Conservation (phyloP, 495 filamentous ascomycete genomes). For the Filosporella fistucella region DNA sequence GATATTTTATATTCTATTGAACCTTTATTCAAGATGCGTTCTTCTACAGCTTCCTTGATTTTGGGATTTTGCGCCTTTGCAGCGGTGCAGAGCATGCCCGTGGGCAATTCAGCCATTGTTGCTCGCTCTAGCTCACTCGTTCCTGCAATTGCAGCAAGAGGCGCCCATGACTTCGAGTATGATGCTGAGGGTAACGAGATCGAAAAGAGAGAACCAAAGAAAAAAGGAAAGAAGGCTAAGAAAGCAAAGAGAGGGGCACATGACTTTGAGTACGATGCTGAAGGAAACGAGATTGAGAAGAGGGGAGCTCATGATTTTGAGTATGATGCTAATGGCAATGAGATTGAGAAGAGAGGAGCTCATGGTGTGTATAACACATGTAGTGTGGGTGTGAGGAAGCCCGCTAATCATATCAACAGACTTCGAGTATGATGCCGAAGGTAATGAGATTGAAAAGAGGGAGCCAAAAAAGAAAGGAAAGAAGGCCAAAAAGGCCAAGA, state of each 20-base stretch:
- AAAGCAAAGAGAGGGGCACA: neutral
- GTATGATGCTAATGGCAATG: slow-evolving; percentile 10
- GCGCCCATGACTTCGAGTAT: neutral
- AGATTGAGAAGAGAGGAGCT: too few species aligned
- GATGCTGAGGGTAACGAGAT: slow-evolving; percentile 12
- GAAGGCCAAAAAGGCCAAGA: slow-evolving; percentile 1
- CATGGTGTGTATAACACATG: too few species aligned
- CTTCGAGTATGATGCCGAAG: slow-evolving; percentile 2
- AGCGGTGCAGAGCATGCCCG: slow-evolving; percentile 8
- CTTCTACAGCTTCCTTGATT: slow-evolving; percentile 9
- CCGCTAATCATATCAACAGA: neutral
- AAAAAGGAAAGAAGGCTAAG: slow-evolving; percentile 8
- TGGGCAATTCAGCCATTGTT: slow-evolving; percentile 9
- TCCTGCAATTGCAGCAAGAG: neutral
- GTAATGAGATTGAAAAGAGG: slow-evolving; percentile 2
- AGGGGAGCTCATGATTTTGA: slow-evolving; percentile 1
- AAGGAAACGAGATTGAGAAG: slow-evolving; percentile 10
- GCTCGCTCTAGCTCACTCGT: neutral
- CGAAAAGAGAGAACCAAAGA: slow-evolving; percentile 9
- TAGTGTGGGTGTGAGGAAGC: too few species aligned
- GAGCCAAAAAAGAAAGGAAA: slow-evolving; percentile 2
- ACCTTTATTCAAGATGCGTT: slow-evolving; percentile 9
- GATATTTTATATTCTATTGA: neutral
- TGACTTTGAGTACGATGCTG: slow-evolving; percentile 3
- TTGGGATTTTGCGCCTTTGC: slow-evolving; percentile 4